These are phyloP conservation scores for Coemansia asiatica DNA, from an alignment of 192 early-diverging fungal species.

Conservation along the genomic window DNA sequence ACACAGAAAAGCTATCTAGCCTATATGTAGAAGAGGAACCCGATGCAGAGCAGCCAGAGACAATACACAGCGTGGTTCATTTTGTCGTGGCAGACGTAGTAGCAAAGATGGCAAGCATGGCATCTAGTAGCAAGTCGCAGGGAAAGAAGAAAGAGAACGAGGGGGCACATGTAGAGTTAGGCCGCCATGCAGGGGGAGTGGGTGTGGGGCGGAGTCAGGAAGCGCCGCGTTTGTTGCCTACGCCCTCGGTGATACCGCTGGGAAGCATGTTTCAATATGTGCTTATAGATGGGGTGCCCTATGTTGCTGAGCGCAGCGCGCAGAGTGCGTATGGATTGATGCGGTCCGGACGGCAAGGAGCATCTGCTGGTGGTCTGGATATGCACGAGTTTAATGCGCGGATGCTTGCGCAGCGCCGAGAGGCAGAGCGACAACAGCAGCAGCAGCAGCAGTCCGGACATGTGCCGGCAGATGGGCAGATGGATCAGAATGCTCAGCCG, in stretches of 20 bases:
- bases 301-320: slow-evolving; percentile 25
- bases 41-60: background rate
- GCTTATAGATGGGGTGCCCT: slow-evolving; percentile 41
- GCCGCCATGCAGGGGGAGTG: background rate
- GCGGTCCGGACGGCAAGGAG: background rate
- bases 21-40: slow-evolving; percentile 10
- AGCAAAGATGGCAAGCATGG: background rate
- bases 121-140: background rate
- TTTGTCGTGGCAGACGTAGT: slow-evolving; percentile 41
- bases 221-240: background rate
- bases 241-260: slow-evolving; percentile 23
- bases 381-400: background rate
- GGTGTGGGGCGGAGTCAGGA: slow-evolving; percentile 9
- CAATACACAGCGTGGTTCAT: slow-evolving; percentile 19
- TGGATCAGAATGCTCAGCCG: slow-evolving; percentile 4
- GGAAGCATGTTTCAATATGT: slow-evolving; percentile 49
- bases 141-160: background rate
- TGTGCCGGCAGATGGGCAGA: background rate
- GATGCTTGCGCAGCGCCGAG: background rate
- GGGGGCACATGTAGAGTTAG: too few relatives aligned
- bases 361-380: background rate
- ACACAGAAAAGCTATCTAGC: slow-evolving; percentile 13
- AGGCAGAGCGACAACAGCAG: background rate
- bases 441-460: background rate
- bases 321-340: background rate